Percentiles rank a stretch among this genome's conserved stretches.
phyloP scores from a whole-genome alignment of 2,329 filamentous ascomycete genomes.

The Pseudogymnoascus sp. region DNA sequence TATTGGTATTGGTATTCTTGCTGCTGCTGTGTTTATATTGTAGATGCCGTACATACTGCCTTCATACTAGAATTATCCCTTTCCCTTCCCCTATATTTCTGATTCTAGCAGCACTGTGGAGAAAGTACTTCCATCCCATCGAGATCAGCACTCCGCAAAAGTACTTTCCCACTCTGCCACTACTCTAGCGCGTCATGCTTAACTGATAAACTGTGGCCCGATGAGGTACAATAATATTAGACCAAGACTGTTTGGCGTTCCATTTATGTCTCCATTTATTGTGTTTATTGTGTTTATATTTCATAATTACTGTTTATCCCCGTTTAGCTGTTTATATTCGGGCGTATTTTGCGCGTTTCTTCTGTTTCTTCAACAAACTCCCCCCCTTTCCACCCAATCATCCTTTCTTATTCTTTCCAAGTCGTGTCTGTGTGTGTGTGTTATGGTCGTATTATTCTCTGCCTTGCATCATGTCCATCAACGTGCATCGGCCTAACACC shows the following conservation, averaged over 20 bases:
- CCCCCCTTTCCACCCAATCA: background rate
- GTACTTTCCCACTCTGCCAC: background rate
- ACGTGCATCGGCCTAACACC: background rate
- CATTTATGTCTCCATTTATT: background rate
- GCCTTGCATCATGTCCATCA: background rate
- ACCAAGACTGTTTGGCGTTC: background rate
- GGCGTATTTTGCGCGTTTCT: background rate
- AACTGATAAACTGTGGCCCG: background rate
- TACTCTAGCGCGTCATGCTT: constrained; percentile 1
- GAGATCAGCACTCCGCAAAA: background rate
- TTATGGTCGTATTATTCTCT: background rate
- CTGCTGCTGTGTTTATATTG: no score
- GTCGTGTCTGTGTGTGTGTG: background rate
- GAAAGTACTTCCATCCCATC: background rate
- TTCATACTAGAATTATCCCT: background rate
- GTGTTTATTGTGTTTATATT: background rate
- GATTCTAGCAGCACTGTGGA: background rate
- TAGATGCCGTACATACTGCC: no score
- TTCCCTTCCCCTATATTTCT: background rate
- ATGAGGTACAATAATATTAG: background rate
- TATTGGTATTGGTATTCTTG: no score
- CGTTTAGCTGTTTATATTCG: background rate
- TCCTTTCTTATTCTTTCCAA: background rate
- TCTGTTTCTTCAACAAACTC: background rate
- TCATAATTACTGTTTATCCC: background rate